Evolutionary conservation across 345 rosid species (phyloP), one percentile per base, ranked within the genome.

Genomic region (Trapa incisa): DNA sequence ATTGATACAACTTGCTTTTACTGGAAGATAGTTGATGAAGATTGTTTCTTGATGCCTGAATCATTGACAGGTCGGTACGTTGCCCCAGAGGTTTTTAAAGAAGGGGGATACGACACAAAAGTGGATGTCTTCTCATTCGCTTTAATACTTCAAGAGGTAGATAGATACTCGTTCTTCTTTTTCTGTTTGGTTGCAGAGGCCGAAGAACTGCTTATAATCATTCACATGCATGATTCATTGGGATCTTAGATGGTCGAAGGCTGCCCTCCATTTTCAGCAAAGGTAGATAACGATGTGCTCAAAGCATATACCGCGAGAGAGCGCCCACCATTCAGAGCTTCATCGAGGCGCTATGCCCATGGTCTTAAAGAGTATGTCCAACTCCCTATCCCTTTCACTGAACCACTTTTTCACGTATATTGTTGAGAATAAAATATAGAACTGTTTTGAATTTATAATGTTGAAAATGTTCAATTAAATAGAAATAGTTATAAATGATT

Each of bases 91-190:
- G 94, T 86, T 73, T 82, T 88, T 76, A 81, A 67, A 58, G 77
- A 77, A 48, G 86, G 71, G 80, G 89, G 82, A 37, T 93, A 90
- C 61, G 98, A 83, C 70, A 93, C 94, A 53, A 93, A 93, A 85
- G 97, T 85, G 57, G 98, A 93, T 75, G 94, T 93, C 11, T 93
- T 93, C 82, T 87, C 97, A 39, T 93, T 90, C 77, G 97, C 97
- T 41, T 78, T 93, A 75, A 93, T 93, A 38, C 77, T 90, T 68
- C 97, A 93, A 70, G 98, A 93, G 90, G 97, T 88, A 75, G 75
- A 22, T 22, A 22, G 29, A 37, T 32, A 38, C 66, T 52, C 47
- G 15, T 38, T 56, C 62, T 36, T 37, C 48, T 52, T 65, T 48
- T 3, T 65, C 52, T 41, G 50, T 43, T 47, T 42, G 22, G 43